Conservation (phyloP, 768 basidiomycete species). For the Hirschioporus abietinus region DNA sequence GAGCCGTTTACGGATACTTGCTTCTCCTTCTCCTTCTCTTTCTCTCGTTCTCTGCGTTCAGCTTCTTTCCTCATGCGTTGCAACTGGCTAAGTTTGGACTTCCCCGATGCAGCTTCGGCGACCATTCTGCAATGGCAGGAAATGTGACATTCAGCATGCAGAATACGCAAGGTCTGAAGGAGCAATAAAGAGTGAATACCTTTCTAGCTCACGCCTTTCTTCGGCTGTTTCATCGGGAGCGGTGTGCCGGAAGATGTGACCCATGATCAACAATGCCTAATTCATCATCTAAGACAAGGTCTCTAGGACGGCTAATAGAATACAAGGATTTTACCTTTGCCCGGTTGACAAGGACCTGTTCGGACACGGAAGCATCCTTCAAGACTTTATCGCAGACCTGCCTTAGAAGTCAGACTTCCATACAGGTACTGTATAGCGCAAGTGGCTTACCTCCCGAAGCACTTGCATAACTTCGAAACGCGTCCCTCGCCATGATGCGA, state of each 20-base stretch:
- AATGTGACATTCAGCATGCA: conserved; percentile 11
- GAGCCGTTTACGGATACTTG: not conserved
- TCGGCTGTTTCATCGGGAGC: conserved; percentile 88
- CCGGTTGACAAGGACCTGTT: conserved; percentile 67
- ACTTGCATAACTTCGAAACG: conserved; percentile 93
- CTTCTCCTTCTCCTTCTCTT: not conserved
- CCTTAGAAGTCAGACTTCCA: conserved; percentile 14
- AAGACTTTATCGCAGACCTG: conserved; percentile 81
- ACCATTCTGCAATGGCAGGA: conserved; percentile 56
- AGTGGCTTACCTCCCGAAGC: conserved; percentile 53
- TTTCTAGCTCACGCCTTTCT: conserved; percentile 90
- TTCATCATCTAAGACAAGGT: conserved; percentile 4
- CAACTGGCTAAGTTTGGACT: conserved; percentile 47
- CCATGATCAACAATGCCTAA: conserved; percentile 82
- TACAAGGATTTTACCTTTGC: conserved; percentile 59
- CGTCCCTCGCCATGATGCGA: conserved; percentile 97
- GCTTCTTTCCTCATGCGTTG: conserved; percentile 13
- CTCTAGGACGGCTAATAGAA: not conserved
- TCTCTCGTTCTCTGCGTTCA: not conserved
- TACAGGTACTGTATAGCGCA: conserved; percentile 9
- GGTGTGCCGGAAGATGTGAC: conserved; percentile 83
- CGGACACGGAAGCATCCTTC: conserved; percentile 70
- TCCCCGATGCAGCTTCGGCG: conserved; percentile 76
- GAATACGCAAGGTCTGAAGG: conserved; percentile 6
- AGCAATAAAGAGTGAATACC: conserved; percentile 41